These are phyloP conservation scores for Clavariopsis aquatica DNA, from an alignment of 495 filamentous ascomycete genomes.

Conservation along the genomic window DNA sequence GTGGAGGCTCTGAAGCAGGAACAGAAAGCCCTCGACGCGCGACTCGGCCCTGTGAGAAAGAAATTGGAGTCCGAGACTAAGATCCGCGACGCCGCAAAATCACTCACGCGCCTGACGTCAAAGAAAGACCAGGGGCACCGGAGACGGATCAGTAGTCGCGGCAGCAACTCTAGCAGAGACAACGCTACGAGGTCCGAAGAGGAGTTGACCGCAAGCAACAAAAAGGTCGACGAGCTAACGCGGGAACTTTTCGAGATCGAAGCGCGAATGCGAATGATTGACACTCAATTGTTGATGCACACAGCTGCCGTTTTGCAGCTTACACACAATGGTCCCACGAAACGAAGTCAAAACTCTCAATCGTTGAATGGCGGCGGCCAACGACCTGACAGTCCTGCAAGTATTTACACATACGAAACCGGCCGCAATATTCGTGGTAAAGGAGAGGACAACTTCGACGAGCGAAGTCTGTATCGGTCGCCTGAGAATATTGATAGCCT, in stretches of 20 bases:
- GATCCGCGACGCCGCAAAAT: constrained; percentile 87
- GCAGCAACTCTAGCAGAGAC: constrained; percentile 36
- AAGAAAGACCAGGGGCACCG: constrained; percentile 52
- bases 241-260: constrained; percentile 77
- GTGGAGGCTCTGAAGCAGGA: constrained; percentile 90
- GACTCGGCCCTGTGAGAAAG: constrained; percentile 75
- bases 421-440: constrained; percentile 50
- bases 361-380: constrained; percentile 17
- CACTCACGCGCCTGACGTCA: constrained; percentile 75
- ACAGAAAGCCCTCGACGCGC: constrained; percentile 63
- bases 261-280: constrained; percentile 67
- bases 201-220: constrained; percentile 70
- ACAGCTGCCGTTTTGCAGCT: constrained; percentile 88
- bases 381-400: constrained; percentile 65
- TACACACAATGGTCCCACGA: constrained; percentile 67
- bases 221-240: constrained; percentile 82
- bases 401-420: constrained; percentile 62
- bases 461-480: constrained; percentile 73
- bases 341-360: constrained; percentile 45
- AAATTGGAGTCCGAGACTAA: constrained; percentile 91
- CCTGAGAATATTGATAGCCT: constrained; percentile 66
- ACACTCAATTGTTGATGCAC: constrained; percentile 77
- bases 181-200: constrained; percentile 63
- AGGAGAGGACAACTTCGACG: constrained; percentile 67
- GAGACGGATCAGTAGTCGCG: constrained; percentile 57